Conservation (phyloP, 257 asterid genomes). For the Capsicum pubescens region DNA sequence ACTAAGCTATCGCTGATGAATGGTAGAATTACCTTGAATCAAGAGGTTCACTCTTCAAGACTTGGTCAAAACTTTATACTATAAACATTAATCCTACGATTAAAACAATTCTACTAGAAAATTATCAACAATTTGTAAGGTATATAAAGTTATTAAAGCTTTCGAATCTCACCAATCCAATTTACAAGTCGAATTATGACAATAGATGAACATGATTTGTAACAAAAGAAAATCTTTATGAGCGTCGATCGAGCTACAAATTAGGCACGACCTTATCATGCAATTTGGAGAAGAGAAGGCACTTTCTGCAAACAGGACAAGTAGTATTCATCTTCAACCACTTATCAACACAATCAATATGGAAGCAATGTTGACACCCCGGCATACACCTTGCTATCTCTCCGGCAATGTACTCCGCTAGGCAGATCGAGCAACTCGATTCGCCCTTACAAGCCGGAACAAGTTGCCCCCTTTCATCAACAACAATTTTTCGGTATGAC, state of each 20-base stretch:
- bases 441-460: constrained; percentile 31
- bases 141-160: neutral
- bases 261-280: neutral
- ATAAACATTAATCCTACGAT: neutral
- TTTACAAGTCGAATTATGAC: neutral
- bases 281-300: constrained; percentile 26
- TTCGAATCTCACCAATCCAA: neutral
- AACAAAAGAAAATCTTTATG: neutral
- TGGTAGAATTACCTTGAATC: neutral
- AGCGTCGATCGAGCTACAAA: neutral
- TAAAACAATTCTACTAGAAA: neutral
- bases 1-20: neutral
- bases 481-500: constrained; percentile 30
- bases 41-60: neutral
- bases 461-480: constrained; percentile 38
- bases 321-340: constrained; percentile 43
- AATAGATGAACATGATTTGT: neutral
- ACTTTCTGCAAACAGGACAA: constrained; percentile 51
- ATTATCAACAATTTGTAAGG: neutral
- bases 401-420: constrained; percentile 41
- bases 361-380: constrained; percentile 50
- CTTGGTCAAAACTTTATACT: neutral
- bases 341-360: constrained; percentile 44
- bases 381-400: constrained; percentile 45
- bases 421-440: constrained; percentile 47